phyloP scores from a whole-genome alignment of 225 moss, liverwort and hornwort genomes.

The Thuidium tamariscinum region DNA sequence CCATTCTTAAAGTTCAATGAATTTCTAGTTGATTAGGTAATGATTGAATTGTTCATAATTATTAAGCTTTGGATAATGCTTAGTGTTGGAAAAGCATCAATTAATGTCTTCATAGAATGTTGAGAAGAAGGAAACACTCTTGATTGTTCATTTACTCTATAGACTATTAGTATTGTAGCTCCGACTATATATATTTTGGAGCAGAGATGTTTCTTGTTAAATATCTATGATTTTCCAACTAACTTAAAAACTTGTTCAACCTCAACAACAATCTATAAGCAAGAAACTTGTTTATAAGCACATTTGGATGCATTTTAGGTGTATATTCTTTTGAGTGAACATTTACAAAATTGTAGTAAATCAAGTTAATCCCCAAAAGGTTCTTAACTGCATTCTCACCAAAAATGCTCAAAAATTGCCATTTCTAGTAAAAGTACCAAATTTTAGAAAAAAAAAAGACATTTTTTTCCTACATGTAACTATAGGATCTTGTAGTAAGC shows the following conservation, averaged over 20 bases:
- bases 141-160: background rate
- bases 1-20: background rate
- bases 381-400: no score
- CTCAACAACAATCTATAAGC: background rate
- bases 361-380: no score
- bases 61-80: no score
- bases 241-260: background rate
- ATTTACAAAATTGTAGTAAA: no score
- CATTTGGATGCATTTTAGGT: background rate
- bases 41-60: background rate
- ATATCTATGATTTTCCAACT: no score
- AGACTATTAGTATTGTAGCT: background rate
- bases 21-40: background rate
- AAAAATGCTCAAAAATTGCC: no score
- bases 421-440: no score
- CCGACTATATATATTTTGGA: background rate
- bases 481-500: no score
- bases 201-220: no score
- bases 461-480: no score
- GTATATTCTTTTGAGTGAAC: background rate
- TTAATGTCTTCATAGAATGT: background rate
- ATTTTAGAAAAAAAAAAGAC: no score
- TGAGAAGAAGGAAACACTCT: rapidly evolving
- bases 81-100: background rate
- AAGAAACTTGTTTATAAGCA: background rate